Evolutionary conservation across 305 asterid genomes (phyloP).

Genomic region (Rubia peregrina): DNA sequence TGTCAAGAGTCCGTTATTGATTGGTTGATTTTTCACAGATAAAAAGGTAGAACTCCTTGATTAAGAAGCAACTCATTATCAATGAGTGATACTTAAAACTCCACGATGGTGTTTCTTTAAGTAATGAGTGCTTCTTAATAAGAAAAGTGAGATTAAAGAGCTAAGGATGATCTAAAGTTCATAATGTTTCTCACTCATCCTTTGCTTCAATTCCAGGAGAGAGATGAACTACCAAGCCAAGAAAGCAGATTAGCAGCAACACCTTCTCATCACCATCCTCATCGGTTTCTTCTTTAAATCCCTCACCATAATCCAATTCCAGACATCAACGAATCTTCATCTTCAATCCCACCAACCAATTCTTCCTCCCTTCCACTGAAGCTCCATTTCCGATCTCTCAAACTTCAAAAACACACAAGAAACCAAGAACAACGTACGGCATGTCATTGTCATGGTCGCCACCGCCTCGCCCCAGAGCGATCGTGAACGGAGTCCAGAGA

Average conservation of each 20-base stretch:
- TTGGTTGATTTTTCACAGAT: no score
- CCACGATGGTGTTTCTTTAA: no score
- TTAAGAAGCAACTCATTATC: no score
- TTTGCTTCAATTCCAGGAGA: constrained; percentile 36
- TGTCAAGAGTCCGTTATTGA: no score
- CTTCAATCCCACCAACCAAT: constrained; percentile 40
- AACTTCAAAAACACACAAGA: neutral
- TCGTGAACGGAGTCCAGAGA: constrained; percentile 55
- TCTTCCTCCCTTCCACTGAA: constrained; percentile 24
- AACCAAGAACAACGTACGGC: constrained; percentile 1
- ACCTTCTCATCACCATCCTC: neutral
- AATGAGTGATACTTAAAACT: no score
- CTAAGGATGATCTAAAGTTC: neutral
- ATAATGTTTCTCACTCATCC: constrained; percentile 35
- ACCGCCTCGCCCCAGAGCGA: constrained; percentile 34
- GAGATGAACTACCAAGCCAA: constrained; percentile 22
- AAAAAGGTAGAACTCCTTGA: no score
- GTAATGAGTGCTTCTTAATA: no score
- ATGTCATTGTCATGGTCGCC: constrained; percentile 44
- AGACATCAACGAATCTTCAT: constrained; percentile 26
- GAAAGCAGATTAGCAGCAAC: constrained; percentile 21
- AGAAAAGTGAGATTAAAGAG: no score
- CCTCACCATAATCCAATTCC: neutral
- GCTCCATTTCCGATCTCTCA: neutral
- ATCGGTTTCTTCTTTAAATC: neutral